Base-by-base conservation (phyloP, 2,329 filamentous ascomycete genomes). In the Fusarium algeriense region DNA sequence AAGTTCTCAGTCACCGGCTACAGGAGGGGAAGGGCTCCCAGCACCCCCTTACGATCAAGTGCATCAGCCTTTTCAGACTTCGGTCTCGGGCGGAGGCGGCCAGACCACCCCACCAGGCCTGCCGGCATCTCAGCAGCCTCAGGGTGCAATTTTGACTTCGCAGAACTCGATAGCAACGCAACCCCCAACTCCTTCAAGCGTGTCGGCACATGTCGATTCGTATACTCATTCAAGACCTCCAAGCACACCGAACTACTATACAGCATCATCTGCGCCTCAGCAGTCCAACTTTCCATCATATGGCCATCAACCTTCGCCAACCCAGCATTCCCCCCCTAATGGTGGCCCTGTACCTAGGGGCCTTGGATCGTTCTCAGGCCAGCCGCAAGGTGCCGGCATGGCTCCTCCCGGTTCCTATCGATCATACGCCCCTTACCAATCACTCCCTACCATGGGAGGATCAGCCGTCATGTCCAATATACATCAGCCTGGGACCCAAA, bases 401-500 rank as follows among this genome's bases (percentile, higher is more conserved):
- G 81, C 79, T 7, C 87, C 89, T 7, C 88, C 88, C 26, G 84
- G 86, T 58, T 82, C 83, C 19, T 89, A 89, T 68, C 72, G 79
- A 79, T 81, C 83, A 5, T 87, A 86, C 77, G 73, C 70, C 66
- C 73, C 69, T 17, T 81, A 82, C 62, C 78, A 82, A 32, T 88
- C 91, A 6, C 85, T 92, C 6, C 87, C 91, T 6, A 83, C 85
- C n/a, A 87, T 91, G 84, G 83, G 85, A 44, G 90, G 90, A 48
- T 89, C 90, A 2, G 87, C 91, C 2, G 90, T 95, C 32, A 89
- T 95, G 84, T 92, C 92, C 19, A 96, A 95, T 77, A 87, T 96
- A 30, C 89, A 91, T 75, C 93, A 91, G 66, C 93, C 93, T 0
- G 89, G 89, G 57, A 87, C 87, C 9, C 91, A 92, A 66, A 90